Conservation (phyloP, 2,329 filamentous ascomycete species). For the Apiospora marii region DNA sequence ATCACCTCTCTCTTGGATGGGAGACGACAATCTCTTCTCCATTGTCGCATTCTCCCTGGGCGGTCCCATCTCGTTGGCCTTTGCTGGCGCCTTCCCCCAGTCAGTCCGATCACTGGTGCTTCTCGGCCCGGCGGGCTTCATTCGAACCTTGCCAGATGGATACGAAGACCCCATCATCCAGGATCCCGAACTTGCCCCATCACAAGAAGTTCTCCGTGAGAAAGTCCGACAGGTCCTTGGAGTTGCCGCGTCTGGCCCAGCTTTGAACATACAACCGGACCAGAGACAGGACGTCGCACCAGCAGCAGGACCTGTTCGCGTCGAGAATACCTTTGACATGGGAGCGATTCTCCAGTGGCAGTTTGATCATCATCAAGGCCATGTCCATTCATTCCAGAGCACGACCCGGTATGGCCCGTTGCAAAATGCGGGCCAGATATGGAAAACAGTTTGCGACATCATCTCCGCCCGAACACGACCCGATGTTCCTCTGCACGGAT, state of each 20-base stretch:
- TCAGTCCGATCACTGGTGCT: constrained; percentile 70
- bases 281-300: constrained; percentile 24
- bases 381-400: constrained; percentile 36
- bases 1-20: constrained; percentile 61
- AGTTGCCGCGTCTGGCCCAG: constrained; percentile 29
- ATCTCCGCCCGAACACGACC: constrained; percentile 33
- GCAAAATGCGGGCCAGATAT: constrained; percentile 30
- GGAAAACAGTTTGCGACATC: constrained; percentile 34
- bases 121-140: constrained; percentile 72
- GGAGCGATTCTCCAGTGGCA: constrained; percentile 35
- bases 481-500: constrained; percentile 31
- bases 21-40: constrained; percentile 60
- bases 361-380: constrained; percentile 36
- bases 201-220: constrained; percentile 31
- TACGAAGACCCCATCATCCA: constrained; percentile 34
- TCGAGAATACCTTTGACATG: constrained; percentile 35
- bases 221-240: constrained; percentile 35
- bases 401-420: constrained; percentile 34
- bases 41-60: constrained; percentile 83
- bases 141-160: constrained; percentile 55
- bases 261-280: constrained; percentile 28
- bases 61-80: constrained; percentile 75
- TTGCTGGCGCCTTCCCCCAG: constrained; percentile 72
- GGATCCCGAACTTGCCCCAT: constrained; percentile 32
- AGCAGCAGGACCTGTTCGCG: constrained; percentile 28